Evolutionary conservation across 768 basidiomycete genomes (phyloP), one percentile per base, ranked within the genome.

Genomic region (Postia placenta): DNA sequence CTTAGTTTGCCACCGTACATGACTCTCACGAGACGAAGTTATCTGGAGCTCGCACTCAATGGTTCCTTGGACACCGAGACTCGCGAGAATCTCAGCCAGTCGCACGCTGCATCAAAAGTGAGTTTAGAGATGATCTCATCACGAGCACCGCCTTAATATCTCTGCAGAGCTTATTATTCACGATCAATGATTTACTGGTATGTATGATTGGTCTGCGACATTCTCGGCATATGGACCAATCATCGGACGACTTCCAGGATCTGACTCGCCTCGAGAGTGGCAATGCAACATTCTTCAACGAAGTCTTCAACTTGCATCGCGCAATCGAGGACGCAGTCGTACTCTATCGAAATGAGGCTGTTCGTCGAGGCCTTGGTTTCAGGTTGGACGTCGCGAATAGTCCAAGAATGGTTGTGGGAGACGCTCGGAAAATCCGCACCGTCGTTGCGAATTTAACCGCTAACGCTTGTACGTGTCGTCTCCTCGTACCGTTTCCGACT

Each of bases 181-280:
- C 87, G 3, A 88, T 91, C 64, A 90, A 90, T 61, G 87, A 91
- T 64, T 68, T 91, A 9, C 70, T 91, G 58, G 79, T 81, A 46
- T 12, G 69, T 55, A 30, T 22, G 5, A 12, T 22, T 35, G 24
- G 12, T 43, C 17, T 6, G 4, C 42, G 23, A 9, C 22, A 17
- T 17, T 11, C 6, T 14, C 17, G 26, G 28, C 5, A 3, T 9
- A 22, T 27, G 4, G 24, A 43, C 7, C 17, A 28, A 24, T 5
- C 37, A 17, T 17, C 3, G 9, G 17, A n/a, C 4, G 17, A 27
- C 2, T 35, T 17, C 3, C 51, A 80, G 77, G 88, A 90, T 64
- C 72, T 91, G 11, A 90, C 89, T 0, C 74, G 86, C 5, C 70
- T 88, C 22, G 87, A 92, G 62, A 81, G 74, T 48, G 87, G 87